phyloP scores from a whole-genome alignment of 2,329 filamentous ascomycete genomes.

The Fusarium sp. region DNA sequence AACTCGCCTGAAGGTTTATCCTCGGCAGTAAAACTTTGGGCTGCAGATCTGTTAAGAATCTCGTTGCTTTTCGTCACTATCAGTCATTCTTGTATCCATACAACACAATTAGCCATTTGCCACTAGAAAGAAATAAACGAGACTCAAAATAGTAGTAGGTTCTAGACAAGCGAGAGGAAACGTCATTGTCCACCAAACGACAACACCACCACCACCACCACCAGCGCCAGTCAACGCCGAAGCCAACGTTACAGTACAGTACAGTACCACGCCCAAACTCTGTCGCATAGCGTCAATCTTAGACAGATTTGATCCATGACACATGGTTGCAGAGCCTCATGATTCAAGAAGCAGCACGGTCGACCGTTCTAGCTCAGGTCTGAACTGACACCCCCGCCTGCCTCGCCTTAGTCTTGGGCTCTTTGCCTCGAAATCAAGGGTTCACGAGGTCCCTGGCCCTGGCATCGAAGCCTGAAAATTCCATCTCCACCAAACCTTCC shows the following conservation, averaged over 20 bases:
- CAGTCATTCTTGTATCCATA: conserved; percentile 12
- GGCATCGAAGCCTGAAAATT: conserved; percentile 30
- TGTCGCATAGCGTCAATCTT: conserved; percentile 15
- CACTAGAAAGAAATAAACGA: conserved; percentile 40
- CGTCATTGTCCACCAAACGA: conserved; percentile 43
- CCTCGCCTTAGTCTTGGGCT: conserved; percentile 16
- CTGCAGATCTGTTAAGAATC: conserved; percentile 1
- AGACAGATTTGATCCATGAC: conserved; percentile 4
- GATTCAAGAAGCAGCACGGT: conserved; percentile 34
- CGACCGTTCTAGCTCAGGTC: conserved; percentile 31
- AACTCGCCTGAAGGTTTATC: not conserved
- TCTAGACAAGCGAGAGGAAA: conserved; percentile 23
- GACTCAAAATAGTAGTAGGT: conserved; percentile 24
- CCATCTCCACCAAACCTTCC: conserved; percentile 28
- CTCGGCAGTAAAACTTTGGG: not conserved
- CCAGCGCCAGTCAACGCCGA: conserved; percentile 13
- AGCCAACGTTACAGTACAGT: conserved; percentile 33
- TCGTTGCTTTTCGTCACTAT: conserved; percentile 13
- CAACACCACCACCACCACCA: conserved; percentile 21
- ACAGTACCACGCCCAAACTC: conserved; percentile 12
- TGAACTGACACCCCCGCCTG: conserved; percentile 25
- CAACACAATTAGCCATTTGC: conserved; percentile 25
- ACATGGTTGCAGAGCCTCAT: conserved; percentile 46
- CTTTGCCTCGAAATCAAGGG: conserved; percentile 28
- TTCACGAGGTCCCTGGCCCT: conserved; percentile 37